phyloP scores from a whole-genome alignment of 225 moss, liverwort and hornwort genomes.

The Marchantia polymorpha region DNA sequence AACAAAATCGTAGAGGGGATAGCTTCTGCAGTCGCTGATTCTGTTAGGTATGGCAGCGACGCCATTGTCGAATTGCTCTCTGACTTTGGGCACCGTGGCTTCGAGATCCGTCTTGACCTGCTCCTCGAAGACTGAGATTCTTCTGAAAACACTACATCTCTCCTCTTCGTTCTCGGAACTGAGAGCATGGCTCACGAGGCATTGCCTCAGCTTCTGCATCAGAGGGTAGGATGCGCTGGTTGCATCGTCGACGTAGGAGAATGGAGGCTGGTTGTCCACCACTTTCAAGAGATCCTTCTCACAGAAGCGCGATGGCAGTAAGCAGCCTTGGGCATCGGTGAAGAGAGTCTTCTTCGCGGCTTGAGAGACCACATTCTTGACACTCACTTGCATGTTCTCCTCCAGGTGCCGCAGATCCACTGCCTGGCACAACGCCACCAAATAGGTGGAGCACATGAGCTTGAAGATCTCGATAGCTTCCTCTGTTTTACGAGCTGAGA shows the following conservation, averaged over 20 bases:
- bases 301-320: slow-evolving; percentile 22
- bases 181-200: slow-evolving; percentile 16
- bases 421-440: slow-evolving; percentile 61
- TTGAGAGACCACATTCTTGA: slow-evolving; percentile 43
- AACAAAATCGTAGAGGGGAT: slow-evolving; percentile 48
- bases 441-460: slow-evolving; percentile 61
- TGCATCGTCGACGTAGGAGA: slow-evolving; percentile 11
- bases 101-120: slow-evolving; percentile 2
- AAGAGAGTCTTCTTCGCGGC: slow-evolving; percentile 26
- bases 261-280: slow-evolving; percentile 50
- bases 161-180: background rate
- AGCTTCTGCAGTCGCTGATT: slow-evolving; percentile 38
- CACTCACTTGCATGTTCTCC: slow-evolving; percentile 53
- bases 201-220: slow-evolving; percentile 21
- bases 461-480: slow-evolving; percentile 57
- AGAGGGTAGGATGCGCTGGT: slow-evolving; percentile 21
- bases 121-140: slow-evolving; percentile 21
- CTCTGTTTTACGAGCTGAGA: slow-evolving; percentile 60
- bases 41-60: slow-evolving; percentile 6
- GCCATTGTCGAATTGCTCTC: slow-evolving; percentile 20
- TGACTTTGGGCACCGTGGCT: background rate
- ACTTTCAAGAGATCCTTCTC: slow-evolving; percentile 30
- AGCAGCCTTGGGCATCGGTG: background rate
- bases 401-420: slow-evolving; percentile 64
- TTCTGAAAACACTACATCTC: background rate